Conservation (phyloP, 202 grass and related monocot genomes). For the Saccharum hybrid region DNA sequence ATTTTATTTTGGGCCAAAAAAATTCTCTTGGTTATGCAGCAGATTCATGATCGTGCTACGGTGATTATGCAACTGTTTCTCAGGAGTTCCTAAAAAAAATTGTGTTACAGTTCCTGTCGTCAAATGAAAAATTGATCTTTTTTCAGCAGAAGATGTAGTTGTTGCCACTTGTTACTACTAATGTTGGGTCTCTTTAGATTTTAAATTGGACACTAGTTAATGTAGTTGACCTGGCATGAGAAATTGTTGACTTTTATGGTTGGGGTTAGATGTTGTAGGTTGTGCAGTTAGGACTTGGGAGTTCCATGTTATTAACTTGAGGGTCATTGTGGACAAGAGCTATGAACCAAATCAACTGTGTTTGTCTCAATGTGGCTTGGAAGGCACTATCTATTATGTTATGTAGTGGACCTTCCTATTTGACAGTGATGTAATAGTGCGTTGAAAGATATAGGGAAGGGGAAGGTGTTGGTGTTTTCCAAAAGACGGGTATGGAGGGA, state of each 20-base stretch:
- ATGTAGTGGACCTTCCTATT: constrained; percentile 13
- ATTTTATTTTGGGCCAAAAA: background rate
- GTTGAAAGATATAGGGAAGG: background rate
- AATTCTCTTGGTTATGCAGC: background rate
- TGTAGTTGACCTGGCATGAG: constrained; percentile 38
- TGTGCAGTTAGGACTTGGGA: background rate
- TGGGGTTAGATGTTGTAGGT: constrained; percentile 44
- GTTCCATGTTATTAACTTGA: constrained; percentile 34
- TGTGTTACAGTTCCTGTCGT: background rate
- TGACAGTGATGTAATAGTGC: constrained; percentile 19
- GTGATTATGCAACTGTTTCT: constrained; percentile 19
- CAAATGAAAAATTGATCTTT: background rate
- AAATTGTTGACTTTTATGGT: constrained; percentile 37
- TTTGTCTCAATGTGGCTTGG: constrained; percentile 31
- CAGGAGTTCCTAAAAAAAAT: background rate
- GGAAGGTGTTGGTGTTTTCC: constrained; percentile 2
- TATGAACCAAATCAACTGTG: constrained; percentile 14
- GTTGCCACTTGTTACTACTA: background rate
- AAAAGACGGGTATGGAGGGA: background rate
- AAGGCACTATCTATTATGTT: constrained; percentile 9
- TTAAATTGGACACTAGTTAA: background rate
- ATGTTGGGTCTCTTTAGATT: background rate
- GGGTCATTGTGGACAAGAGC: background rate
- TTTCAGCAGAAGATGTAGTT: background rate
- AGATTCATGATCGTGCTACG: background rate